Base-by-base conservation (phyloP, 768 basidiomycete species). In the Boletus sp. region DNA sequence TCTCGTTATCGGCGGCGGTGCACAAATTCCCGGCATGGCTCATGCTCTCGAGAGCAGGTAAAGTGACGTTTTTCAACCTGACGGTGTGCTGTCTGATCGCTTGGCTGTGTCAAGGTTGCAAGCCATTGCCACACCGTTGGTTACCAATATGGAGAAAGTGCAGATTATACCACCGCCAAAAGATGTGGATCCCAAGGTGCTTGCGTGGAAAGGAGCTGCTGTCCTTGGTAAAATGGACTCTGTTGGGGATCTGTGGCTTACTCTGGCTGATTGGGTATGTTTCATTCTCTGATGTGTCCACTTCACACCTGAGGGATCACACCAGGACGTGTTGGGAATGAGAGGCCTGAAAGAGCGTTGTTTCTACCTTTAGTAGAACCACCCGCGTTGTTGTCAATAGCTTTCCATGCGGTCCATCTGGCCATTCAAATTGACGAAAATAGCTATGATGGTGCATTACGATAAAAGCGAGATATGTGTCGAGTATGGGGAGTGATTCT, bases 151-250 rank as follows among this genome's bases (percentile, higher is more conserved):
- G 84, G 87, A 90, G 65, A 90, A 88, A 62, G 88, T 96, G 7
- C 84, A 88, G 59, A 90, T 97, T 54, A 89, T 98, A 43, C 91
- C 93, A n/a, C 88, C 93, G 2, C 94, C 95, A 1, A 89, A 94
- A 68, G 92, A 93, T 56, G 83, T 98, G 41, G 94, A 98, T 70
- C 93, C 92, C 6, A 81, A 84, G 25, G 85, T 93, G 35, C 80
- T 98, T 32, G 85, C 85, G 15, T 99, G 97, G 97, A 98, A 98
- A 70, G 97, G 97, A 10, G 93, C 88, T 7, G 83, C 88, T 8
- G 92, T 95, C 13, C 82, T 98, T 39, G 90, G 87, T 27, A 91
- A 92, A 72, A 88, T 98, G 83, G 97, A 99, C 48, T 84, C 85
- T 3, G 83, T 89, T 42, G 79, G 83, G 30, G 97, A 99, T 59